These are phyloP conservation scores for Ustilago loliicola DNA, from an alignment of 1,284 basidiomycete species.

Conservation along the genomic window DNA sequence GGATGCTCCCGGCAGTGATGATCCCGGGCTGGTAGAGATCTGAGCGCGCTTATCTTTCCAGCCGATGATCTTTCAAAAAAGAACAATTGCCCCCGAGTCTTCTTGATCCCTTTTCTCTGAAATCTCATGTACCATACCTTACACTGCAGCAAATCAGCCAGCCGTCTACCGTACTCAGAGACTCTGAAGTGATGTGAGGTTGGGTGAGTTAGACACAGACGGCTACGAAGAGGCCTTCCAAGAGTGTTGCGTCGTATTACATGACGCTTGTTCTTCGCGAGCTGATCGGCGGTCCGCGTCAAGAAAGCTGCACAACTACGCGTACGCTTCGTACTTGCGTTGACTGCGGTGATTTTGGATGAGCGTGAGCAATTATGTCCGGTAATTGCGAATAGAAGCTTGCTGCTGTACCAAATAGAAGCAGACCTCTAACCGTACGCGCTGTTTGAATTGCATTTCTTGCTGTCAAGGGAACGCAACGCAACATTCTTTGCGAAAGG, in stretches of 20 bases:
- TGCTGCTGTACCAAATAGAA: background rate
- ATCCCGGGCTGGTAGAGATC: constrained; percentile 38
- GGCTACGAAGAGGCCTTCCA: background rate
- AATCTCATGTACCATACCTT: background rate
- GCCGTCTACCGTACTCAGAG: background rate
- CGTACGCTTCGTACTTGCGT: background rate
- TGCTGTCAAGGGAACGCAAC: background rate
- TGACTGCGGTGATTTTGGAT: constrained; percentile 15
- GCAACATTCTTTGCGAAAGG: constrained; percentile 1
- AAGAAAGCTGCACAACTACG: constrained; percentile 4
- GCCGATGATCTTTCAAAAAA: background rate
- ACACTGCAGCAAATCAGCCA: background rate
- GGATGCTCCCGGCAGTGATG: constrained; percentile 52
- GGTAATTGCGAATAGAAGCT: background rate
- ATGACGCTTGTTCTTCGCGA: background rate
- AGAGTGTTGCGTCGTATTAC: background rate
- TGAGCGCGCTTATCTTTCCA: constrained; percentile 3
- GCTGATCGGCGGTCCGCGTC: constrained; percentile 9
- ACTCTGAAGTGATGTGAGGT: background rate
- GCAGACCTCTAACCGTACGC: background rate
- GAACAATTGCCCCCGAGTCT: background rate
- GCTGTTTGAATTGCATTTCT: background rate
- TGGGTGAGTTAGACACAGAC: background rate
- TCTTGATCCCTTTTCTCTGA: background rate
- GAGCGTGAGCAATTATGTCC: too few relatives aligned